Base-by-base conservation (phyloP, 1,284 basidiomycete species). In the Cutaneotrichosporon cavernicola region DNA sequence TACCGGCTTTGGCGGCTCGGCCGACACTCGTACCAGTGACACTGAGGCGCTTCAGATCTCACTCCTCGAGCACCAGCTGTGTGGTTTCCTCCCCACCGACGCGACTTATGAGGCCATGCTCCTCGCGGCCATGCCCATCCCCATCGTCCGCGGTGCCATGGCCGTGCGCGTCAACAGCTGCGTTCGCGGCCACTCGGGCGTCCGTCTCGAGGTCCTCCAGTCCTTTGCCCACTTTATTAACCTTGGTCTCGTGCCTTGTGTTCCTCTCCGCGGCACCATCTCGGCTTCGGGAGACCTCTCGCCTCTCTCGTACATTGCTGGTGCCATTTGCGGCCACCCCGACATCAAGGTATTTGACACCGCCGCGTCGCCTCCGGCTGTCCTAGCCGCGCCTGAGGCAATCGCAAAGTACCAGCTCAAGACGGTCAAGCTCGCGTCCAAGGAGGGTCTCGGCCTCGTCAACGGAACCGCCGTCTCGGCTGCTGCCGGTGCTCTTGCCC, bases 61-160 rank as follows among this genome's bases (percentile, higher is more conserved):
- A 26, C 63, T 67, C 34, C 66, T 67, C 51, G 66, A 67, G 66
- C 66, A 67, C 66, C 66, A 67, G 66, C 66, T 67, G 21, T 67
- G 66, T 31, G 66, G 66, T 14, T 67, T 67, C 66, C 66, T 67
- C 30, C 66, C 66, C 46, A 55, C 58, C 16, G 50, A 60, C 51
- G 49, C 63, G 38, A 30, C 58, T n/a, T 67, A 67, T 58, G 66
- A 67, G 56, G 58, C 58, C 40, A 67, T 67, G 66, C 63, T 67
- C 21, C 52, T 65, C 16, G 55, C 60, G 53, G 66, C 66, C 13
- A 67, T 67, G 66, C 66, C 66, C 31, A 57, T 67, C 36, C 63
- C 66, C 50, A 61, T 67, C 26, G 63, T 67, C 2, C 66, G 66
- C 31, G 66, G 63, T 18, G 66, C 66, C 36, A 67, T 67, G 66